Base-by-base conservation (phyloP, 352 stramenopile species). In the Phytophthora idaei region DNA sequence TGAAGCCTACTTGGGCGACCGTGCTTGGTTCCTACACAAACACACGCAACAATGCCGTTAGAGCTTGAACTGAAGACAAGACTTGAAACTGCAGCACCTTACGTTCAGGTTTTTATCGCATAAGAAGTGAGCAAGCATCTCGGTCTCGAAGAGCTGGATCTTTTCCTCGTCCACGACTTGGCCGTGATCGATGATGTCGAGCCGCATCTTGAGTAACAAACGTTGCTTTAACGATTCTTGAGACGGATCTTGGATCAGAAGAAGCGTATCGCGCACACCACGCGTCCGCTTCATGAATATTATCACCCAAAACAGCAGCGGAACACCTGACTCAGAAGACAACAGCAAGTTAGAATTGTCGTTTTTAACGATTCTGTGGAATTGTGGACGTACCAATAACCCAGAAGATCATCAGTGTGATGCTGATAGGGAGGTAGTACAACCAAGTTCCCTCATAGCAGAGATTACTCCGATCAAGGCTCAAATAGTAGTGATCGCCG, bases 1-100 rank as follows among this genome's bases (percentile, higher is more conserved):
- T 92, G 58, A 93, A 93, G 1, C 83, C 85, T 14, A 93, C 83
- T 80, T 90, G 82, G 0, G 83, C 85, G 27, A 90, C 64, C 48
- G 83, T 88, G 29, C 70, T 90, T n/a, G 85, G 85, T 48, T 91
- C 78, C 84, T 92, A 55, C 6, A 47, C 8, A 36, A 32, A n/a
- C 10, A 2, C n/a, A 27, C 15, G 27, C 2, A n/a, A n/a, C 27
- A 9, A 45, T 4, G 8, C 10, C 11, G 11, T 51, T 21, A 31
- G 44, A 21, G 21, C 21, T 21, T 21, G 21, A 21, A 21, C 10
- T 49, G 41, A 27, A 47, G n/a, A 47, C 4, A 47, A 27, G 28
- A 17, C 28, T 15, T 39, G n/a, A 56, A 12, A 9, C 12, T 29
- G 10, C 37, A 8, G 44, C 44, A 42, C 12, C 46, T 41, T 46